phyloP scores from a whole-genome alignment of 345 rosid genomes.

The Eucalyptus polyanthemos region DNA sequence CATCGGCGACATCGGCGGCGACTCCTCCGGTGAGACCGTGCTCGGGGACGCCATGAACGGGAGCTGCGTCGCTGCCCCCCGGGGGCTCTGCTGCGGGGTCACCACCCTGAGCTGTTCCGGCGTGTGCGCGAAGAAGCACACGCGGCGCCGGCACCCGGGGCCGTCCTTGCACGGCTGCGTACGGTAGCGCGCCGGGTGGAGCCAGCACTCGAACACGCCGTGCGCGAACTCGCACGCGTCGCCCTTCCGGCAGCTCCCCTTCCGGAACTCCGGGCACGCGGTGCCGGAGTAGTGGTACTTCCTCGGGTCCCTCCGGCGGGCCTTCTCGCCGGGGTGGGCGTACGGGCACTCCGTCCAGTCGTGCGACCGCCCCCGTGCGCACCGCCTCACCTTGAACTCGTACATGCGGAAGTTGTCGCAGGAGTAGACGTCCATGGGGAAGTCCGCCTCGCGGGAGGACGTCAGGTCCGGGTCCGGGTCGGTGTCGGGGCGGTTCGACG shows the following conservation, averaged over 20 bases:
- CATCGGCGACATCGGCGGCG: conserved; percentile 45
- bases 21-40: conserved; percentile 12
- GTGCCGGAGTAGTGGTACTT: conserved; percentile 7
- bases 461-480: neutral
- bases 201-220: conserved; percentile 98
- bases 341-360: conserved; percentile 16
- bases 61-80: conserved; percentile 23
- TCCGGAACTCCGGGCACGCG: conserved; percentile 9
- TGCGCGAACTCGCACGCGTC: conserved; percentile 6
- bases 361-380: conserved; percentile 4
- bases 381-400: conserved; percentile 5
- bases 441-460: neutral
- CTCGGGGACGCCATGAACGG: conserved; percentile 4
- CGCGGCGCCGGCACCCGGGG: conserved; percentile 44
- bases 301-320: conserved; percentile 7
- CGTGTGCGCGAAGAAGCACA: conserved; percentile 89
- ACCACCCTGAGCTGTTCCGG: conserved; percentile 68
- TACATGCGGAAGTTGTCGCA: conserved; percentile 10
- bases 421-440: neutral
- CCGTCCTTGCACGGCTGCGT: conserved; percentile 97
- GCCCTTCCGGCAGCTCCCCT: conserved; percentile 6
- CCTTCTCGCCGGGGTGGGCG: conserved; percentile 10
- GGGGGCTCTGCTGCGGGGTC: conserved; percentile 35
- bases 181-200: conserved; percentile 80
- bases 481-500: neutral